Base-by-base conservation (phyloP, 768 basidiomycete species). In the Pleurotus sapidus region DNA sequence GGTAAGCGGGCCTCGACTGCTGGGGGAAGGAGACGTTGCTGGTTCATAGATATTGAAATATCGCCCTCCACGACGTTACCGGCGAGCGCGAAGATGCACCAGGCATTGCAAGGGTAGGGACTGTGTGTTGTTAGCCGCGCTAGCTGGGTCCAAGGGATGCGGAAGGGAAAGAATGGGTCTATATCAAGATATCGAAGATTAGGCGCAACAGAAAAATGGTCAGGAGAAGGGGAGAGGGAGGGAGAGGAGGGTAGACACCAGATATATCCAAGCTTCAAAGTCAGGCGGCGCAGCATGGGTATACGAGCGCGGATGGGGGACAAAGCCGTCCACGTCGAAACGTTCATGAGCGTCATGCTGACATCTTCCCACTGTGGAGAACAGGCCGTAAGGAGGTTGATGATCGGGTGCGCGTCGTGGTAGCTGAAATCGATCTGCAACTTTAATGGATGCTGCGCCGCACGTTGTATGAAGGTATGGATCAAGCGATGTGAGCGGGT, bases 281-380 rank as follows among this genome's bases (percentile, higher is more conserved):
- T 23, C 15, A 54, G 23, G 18, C 39, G 37, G 3, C 51, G 51
- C 14, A 54, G 39, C 18, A 42, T 20, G 23, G 51, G 51, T 42
- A 54, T 20, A 38, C 24, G 37, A 4, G 9, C 11, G 18, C 51
- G 51, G 24, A 54, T 42, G 18, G 51, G 38, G 20, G 51, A 54
- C 17, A 54, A 25, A 9, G 38, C 39, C 15, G 9, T 42, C 51
- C 51, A 54, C 40, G 51, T 42, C 51, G 51, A 54, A 15, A 39
- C 37, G n/a, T 54, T 54, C 51, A 54, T 54, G 34, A 54, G 38
- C 12, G 51, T 54, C 37, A 54, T n/a, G 38, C 51, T 54, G 9
- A 54, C 51, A 23, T 54, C 51, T 42, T 54, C 38, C 51, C 51
- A 54, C 20, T 43, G 51, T 7, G 51, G 17, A 12, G 51, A 37